Evolutionary conservation across 139 green algal species (phyloP).

Genomic region (Eudorina sp.): DNA sequence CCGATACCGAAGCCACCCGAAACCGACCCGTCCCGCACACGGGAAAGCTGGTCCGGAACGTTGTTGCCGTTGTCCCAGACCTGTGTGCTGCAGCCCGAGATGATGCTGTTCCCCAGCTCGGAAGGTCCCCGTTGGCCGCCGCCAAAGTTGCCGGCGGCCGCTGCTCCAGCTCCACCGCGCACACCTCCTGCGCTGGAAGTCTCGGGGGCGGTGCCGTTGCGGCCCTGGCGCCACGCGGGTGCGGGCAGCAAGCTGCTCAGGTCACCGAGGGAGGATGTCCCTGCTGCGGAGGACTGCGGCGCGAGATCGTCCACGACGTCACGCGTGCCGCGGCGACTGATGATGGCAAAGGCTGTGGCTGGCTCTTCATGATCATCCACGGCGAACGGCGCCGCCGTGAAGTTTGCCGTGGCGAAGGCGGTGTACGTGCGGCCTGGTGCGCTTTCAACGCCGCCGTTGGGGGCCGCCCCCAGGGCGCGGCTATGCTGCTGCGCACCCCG

Average conservation of each 20-base stretch:
- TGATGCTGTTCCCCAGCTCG: background rate
- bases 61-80: background rate
- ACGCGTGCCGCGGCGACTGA: slow-evolving; percentile 3
- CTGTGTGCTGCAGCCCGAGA: background rate
- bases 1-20: background rate
- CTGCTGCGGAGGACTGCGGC: background rate
- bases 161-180: background rate
- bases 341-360: slow-evolving; percentile 40
- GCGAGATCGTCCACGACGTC: background rate
- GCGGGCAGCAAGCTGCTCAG: slow-evolving; percentile 18
- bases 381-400: background rate
- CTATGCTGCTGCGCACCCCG: background rate
- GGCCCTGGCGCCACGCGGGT: slow-evolving; percentile 13
- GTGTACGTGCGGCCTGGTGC: background rate
- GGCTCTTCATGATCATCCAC: background rate
- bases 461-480: too few relatives aligned
- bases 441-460: too few relatives aligned
- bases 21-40: background rate
- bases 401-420: too few relatives aligned
- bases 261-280: background rate
- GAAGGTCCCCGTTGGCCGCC: too few relatives aligned
- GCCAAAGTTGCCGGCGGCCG: too few relatives aligned
- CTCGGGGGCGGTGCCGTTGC: background rate
- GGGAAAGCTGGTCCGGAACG: background rate
- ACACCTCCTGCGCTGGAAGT: background rate